Evolutionary conservation across 805 yeast species (phyloP).

Genomic region (Ogataea neopini): DNA sequence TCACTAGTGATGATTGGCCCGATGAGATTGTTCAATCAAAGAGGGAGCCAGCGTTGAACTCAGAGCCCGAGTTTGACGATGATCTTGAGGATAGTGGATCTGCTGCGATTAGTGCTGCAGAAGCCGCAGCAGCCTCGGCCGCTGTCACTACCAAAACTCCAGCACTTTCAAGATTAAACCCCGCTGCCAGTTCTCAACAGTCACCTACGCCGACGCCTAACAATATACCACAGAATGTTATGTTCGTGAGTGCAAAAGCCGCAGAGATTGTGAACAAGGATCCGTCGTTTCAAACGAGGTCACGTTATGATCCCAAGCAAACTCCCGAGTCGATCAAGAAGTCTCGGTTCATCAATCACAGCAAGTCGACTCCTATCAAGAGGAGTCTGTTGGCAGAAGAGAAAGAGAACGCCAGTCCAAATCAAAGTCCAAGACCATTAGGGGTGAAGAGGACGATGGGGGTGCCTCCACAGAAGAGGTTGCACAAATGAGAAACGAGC

Average conservation of each 20-base stretch:
- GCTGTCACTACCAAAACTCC: background rate
- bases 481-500: conserved; percentile 19
- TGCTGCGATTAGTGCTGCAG: background rate
- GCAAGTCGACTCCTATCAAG: conserved; percentile 63
- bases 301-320: conserved; percentile 56
- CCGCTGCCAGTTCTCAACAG: conserved; percentile 7
- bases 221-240: conserved; percentile 29
- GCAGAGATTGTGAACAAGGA: conserved; percentile 57
- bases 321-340: conserved; percentile 57
- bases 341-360: conserved; percentile 57
- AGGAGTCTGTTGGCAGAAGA: conserved; percentile 32
- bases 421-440: conserved; percentile 12
- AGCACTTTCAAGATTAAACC: background rate
- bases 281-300: conserved; percentile 38
- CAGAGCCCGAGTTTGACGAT: conserved; percentile 32
- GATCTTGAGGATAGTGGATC: conserved; percentile 15
- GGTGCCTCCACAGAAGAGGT: conserved; percentile 27
- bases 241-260: conserved; percentile 64
- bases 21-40: conserved; percentile 26
- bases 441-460: conserved; percentile 28
- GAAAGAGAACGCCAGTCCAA: conserved; percentile 9
- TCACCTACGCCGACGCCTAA: conserved; percentile 16
- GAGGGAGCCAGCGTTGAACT: conserved; percentile 18
- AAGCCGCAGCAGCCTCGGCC: background rate
- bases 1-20: conserved; percentile 49